Conservation (phyloP, 257 asterid species). For the Salvia splendens region DNA sequence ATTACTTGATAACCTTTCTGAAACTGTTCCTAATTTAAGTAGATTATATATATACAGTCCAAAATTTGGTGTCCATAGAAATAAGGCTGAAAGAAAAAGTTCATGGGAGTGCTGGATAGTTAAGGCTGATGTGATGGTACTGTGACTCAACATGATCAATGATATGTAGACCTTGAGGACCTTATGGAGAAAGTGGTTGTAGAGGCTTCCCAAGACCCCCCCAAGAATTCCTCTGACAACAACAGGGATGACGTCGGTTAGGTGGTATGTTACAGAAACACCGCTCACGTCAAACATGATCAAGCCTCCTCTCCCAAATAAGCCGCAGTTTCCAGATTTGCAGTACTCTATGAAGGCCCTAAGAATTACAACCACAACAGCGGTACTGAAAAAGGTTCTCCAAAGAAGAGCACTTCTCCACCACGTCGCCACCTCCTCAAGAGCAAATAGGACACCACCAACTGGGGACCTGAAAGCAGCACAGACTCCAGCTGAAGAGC, state of each 20-base stretch:
- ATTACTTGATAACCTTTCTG: neutral
- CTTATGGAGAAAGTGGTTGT: constrained; percentile 72
- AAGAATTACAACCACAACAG: constrained; percentile 84
- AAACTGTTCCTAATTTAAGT: constrained; percentile 5
- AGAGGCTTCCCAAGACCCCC: constrained; percentile 82
- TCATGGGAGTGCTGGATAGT: constrained; percentile 7
- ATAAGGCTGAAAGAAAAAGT: constrained; percentile 2
- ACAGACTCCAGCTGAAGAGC: constrained; percentile 84
- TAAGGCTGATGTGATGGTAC: constrained; percentile 6
- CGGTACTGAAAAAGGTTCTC: constrained; percentile 93
- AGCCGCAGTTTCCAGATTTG: constrained; percentile 72
- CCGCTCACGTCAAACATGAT: constrained; percentile 88
- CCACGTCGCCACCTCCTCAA: constrained; percentile 98
- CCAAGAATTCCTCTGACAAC: constrained; percentile 79
- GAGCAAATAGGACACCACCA: constrained; percentile 81
- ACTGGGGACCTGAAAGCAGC: constrained; percentile 95
- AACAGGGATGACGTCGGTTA: constrained; percentile 67
- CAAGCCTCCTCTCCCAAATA: constrained; percentile 85
- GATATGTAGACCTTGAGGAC: too few species aligned
- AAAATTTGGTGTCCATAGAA: neutral
- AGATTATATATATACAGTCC: neutral
- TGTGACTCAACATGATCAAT: neutral
- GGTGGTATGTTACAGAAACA: constrained; percentile 60
- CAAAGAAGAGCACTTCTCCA: constrained; percentile 97
- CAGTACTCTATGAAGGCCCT: constrained; percentile 80